Evolutionary conservation across 2,329 filamentous ascomycete species (phyloP), one percentile per base, ranked within the genome.

Genomic region (Sporothrix variecibatus): DNA sequence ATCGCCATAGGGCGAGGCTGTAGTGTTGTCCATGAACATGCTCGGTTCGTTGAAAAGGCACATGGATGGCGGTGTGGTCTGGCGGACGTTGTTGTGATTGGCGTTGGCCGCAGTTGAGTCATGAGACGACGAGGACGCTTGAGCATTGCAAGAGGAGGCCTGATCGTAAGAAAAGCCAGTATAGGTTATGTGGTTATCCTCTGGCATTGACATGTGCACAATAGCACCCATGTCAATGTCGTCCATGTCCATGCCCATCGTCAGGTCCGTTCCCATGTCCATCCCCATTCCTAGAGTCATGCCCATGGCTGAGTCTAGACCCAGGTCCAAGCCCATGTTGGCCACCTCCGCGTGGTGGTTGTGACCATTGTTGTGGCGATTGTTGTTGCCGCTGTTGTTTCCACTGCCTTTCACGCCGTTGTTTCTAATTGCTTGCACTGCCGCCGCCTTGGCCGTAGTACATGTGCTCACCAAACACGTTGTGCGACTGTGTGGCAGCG

Each of bases 391-490:
- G 53, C 2, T 28, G 53, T 26, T 28, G 53, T 31, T 31, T 31
- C n/a, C n/a, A n/a, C n/a, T n/a, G n/a, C n/a, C n/a, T n/a, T n/a
- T n/a, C n/a, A n/a, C n/a, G n/a, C n/a, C n/a, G n/a, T n/a, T n/a
- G n/a, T n/a, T n/a, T n/a, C n/a, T 8, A 15, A 31, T 28, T 46
- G 31, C 28, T 38, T n/a, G 17, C 28, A 11, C 17, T 31, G 40
- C 40, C 28, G 40, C 40, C 31, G 40, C 6, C 40, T 6, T 7
- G 38, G 11, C 20, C 34, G 67, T 69, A 53, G 67, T 69, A 69
- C 67, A 69, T 51, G 46, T 51, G 65, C 26, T 38, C 67, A 20
- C 67, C 67, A 69, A 53, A 69, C 46, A 56, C 4, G 46, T 53
- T 46, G 67, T 69, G 46, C 20, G 67, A 69, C 67, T 31, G 46